phyloP scores from a whole-genome alignment of 305 asterid genomes.

The Euphrasia arctica region DNA sequence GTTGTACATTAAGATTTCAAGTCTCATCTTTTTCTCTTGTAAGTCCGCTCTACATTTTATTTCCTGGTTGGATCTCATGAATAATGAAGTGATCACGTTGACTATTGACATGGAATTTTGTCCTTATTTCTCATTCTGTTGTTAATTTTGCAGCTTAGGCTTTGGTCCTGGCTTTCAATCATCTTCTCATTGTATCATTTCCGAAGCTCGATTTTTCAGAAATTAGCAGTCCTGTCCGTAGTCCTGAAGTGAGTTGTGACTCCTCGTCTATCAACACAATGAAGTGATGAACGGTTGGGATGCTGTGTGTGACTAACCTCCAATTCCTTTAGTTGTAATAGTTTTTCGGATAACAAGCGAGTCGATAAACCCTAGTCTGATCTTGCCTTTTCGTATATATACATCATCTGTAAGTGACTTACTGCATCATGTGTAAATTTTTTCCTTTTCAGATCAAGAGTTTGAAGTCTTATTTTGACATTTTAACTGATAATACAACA shows the following conservation, averaged over 20 bases:
- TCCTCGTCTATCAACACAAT: slow-evolving; percentile 18
- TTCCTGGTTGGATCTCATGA: slow-evolving; percentile 7
- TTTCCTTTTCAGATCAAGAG: no score
- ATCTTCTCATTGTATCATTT: slow-evolving; percentile 4
- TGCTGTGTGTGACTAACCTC: slow-evolving; percentile 28
- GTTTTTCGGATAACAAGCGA: slow-evolving; percentile 23
- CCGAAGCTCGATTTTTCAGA: slow-evolving; percentile 25
- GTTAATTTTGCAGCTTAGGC: slow-evolving; percentile 37
- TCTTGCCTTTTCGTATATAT: not conserved
- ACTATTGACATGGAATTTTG: not conserved
- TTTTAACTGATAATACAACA: no score
- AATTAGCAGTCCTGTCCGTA: slow-evolving; percentile 19
- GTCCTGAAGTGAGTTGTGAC: slow-evolving; percentile 15
- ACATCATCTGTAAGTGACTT: not conserved
- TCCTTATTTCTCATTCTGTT: not conserved
- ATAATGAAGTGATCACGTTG: not conserved
- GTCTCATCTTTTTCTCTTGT: slow-evolving; percentile 35
- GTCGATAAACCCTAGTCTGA: slow-evolving; percentile 10
- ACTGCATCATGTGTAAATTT: no score
- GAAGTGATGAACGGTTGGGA: slow-evolving; percentile 10
- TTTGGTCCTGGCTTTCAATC: slow-evolving; percentile 24
- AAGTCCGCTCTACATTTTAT: slow-evolving; percentile 20
- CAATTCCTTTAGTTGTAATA: slow-evolving; percentile 32
- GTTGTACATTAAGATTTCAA: slow-evolving; percentile 30
- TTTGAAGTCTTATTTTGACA: no score